Conservation (phyloP, 495 filamentous ascomycete genomes). For the Hypoxylon crocopeplum region DNA sequence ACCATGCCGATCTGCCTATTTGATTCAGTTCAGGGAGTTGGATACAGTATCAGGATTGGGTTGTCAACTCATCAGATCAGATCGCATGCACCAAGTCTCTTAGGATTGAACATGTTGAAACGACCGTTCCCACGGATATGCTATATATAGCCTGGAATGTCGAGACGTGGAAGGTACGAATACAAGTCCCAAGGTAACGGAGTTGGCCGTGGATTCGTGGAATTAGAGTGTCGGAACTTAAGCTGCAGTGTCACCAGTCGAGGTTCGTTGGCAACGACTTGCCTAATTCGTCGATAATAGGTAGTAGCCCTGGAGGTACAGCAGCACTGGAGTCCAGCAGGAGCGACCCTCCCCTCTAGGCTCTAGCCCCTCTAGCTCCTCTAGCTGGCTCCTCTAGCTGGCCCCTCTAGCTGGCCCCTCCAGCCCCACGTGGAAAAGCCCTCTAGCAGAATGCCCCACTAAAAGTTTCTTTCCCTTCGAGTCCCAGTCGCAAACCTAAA, state of each 20-base stretch:
- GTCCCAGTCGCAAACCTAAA: constrained; percentile 20
- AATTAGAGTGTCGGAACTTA: constrained; percentile 12
- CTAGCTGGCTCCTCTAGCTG: not conserved
- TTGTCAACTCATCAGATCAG: too few species aligned
- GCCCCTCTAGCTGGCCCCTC: constrained; percentile 5
- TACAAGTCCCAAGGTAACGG: constrained; percentile 10
- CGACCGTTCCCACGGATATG: too few species aligned
- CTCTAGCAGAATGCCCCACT: constrained; percentile 14
- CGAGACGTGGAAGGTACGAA: not conserved
- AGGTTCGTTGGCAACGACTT: constrained; percentile 10
- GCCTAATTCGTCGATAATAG: constrained; percentile 20
- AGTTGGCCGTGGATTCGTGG: constrained; percentile 25
- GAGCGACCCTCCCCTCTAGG: too few species aligned
- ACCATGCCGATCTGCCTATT: too few species aligned
- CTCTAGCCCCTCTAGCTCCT: not conserved
- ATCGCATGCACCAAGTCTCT: too few species aligned
- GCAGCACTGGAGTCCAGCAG: too few species aligned
- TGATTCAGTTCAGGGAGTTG: too few species aligned
- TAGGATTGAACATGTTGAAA: too few species aligned
- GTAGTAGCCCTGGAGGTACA: not conserved
- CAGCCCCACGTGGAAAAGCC: constrained; percentile 23
- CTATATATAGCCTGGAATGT: too few species aligned
- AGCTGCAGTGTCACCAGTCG: not conserved
- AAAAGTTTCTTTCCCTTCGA: constrained; percentile 26
- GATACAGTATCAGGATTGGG: too few species aligned